Conservation (phyloP, 2,329 filamentous ascomycete genomes). For the Arthrobotrys megalospora region DNA sequence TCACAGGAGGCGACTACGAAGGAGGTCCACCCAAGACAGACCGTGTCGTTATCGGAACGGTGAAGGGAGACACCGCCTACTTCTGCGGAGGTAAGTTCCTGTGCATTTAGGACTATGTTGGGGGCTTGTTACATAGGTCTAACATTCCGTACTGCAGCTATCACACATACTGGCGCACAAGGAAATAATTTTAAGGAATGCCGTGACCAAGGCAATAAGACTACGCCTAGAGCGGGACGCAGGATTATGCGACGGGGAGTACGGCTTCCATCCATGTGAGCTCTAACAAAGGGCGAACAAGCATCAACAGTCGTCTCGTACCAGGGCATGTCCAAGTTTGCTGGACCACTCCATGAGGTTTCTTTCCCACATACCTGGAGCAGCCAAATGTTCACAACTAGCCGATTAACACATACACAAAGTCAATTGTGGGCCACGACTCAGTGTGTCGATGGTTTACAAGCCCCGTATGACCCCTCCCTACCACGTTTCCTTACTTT, state of each 20-base stretch:
- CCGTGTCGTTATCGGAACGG: slow-evolving; percentile 61
- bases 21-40: slow-evolving; percentile 64
- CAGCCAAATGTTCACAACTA: too few species aligned
- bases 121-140: background rate
- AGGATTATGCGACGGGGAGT: slow-evolving; percentile 49
- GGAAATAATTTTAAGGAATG: slow-evolving; percentile 55
- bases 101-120: slow-evolving; percentile 55
- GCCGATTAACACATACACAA: too few species aligned
- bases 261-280: slow-evolving; percentile 33
- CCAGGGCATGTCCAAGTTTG: background rate
- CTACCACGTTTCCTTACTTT: background rate
- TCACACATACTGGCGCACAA: slow-evolving; percentile 39
- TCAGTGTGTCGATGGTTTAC: too few species aligned
- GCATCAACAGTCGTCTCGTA: background rate
- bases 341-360: too few species aligned
- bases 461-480: too few species aligned
- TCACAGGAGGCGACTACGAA: slow-evolving; percentile 67
- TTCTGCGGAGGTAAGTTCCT: slow-evolving; percentile 62
- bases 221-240: background rate
- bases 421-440: too few species aligned
- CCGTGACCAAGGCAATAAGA: slow-evolving; percentile 45
- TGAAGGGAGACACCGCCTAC: slow-evolving; percentile 53
- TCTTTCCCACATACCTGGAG: background rate
- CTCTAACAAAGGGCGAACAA: background rate
- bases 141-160: slow-evolving; percentile 8